Evolutionary conservation across 106 monocot species (phyloP), one percentile per base, ranked within the genome.

Genomic region (Chionographis japonica): DNA sequence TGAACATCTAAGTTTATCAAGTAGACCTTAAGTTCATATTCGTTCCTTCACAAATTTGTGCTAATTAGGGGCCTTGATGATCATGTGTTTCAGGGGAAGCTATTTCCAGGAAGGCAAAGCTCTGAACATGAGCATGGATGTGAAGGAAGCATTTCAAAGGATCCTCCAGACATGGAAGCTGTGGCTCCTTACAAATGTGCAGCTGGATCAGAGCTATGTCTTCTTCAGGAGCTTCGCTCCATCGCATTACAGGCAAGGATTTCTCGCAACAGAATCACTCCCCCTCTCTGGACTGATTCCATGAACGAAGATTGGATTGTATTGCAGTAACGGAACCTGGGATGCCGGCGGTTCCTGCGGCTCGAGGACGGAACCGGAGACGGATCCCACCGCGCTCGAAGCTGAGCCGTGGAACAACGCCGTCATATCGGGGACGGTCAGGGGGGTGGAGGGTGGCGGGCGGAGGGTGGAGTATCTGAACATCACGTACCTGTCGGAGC

Each of bases 191-290:
- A 54, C 37, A 2, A 87, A 85, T 15, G 62, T 80, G 15, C 51
- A 73, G n/a, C 61, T 67, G 0, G 43, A 72, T 16, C 68, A 70
- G 54, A 83, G 71, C 54, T 67, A 65, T 18, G 66, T 87, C 19
- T 87, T 92, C 80, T 85, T 98, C 78, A 67, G 87, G 37, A 85
- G 84, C 61, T 87, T 77, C 50, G 79, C 97, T 13, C 92, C 89
- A 0, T 61, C 77, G 4, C 92, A 98, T 58, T 98, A 72, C 74
- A 83, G 78, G 91, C 59, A 68, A 77, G 83, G 35, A n/a, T 12
- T 6, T 13, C 15, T 60, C 4, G 15, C 14, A 4, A n/a, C 13
- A 3, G 49, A 14, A 16, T 9, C 38, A 8, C 17, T 2, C 8
- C 9, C n/a, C n/a, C n/a, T n/a, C n/a, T n/a, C n/a, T n/a, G n/a